These are phyloP conservation scores for Ascochyta pisi DNA, from an alignment of 2,329 filamentous ascomycete species.

Conservation along the genomic window DNA sequence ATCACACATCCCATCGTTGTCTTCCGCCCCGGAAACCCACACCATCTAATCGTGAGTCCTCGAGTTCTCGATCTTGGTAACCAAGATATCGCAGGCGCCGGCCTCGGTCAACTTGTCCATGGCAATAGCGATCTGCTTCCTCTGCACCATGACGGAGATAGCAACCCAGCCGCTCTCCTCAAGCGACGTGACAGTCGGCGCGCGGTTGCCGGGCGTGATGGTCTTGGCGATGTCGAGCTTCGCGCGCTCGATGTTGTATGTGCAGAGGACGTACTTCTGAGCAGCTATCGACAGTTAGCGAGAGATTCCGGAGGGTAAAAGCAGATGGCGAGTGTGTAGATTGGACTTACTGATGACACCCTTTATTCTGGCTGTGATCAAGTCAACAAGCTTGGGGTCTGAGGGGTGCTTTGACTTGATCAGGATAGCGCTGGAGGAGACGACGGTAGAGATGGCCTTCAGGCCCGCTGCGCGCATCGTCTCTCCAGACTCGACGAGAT, in stretches of 20 bases:
- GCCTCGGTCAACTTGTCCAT: conserved; percentile 84
- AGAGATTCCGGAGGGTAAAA: background rate
- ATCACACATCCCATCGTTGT: background rate
- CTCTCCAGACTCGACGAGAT: conserved; percentile 97
- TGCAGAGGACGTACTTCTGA: conserved; percentile 91
- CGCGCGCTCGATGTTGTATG: conserved; percentile 86
- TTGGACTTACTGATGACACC: conserved; percentile 79
- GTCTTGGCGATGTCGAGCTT: conserved; percentile 71
- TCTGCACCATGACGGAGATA: conserved; percentile 92
- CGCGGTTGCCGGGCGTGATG: conserved; percentile 92
- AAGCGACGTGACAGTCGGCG: conserved; percentile 87
- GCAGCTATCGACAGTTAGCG: conserved; percentile 62
- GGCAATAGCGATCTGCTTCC: conserved; percentile 80
- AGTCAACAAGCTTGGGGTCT: conserved; percentile 78
- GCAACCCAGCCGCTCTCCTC: conserved; percentile 93
- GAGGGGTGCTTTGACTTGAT: conserved; percentile 88
- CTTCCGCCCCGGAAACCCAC: background rate
- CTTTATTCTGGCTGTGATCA: conserved; percentile 84
- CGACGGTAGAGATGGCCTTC: conserved; percentile 91
- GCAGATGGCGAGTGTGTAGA: background rate
- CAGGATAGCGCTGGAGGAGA: conserved; percentile 85
- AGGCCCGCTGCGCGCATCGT: conserved; percentile 97
- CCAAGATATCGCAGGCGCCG: conserved; percentile 84
- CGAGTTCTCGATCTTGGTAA: conserved; percentile 85
- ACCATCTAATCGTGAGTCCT: conserved; percentile 29